Conservation (phyloP, 352 stramenopile genomes). For the Globisporangium polare region DNA sequence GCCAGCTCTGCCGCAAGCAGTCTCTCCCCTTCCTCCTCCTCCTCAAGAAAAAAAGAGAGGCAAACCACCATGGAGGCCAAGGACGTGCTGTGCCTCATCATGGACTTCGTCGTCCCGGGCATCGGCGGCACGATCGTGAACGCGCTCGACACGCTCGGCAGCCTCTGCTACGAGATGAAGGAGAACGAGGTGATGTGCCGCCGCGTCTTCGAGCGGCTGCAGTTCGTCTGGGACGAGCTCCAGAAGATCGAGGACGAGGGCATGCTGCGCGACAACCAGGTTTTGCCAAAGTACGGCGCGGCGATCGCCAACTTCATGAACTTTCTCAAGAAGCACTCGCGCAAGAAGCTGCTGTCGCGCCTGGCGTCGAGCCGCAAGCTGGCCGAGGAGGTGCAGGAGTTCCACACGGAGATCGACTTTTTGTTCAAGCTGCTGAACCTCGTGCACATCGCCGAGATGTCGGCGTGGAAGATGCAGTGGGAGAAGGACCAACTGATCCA, state of each 20-base stretch:
- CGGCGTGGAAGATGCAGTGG: conserved; percentile 12
- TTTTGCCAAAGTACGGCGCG: conserved; percentile 31
- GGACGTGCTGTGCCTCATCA: conserved; percentile 13
- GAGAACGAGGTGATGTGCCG: conserved; percentile 21
- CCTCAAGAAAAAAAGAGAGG: too few species aligned
- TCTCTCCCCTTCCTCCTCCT: neutral
- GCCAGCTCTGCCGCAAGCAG: neutral
- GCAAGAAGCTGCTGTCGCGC: conserved; percentile 17
- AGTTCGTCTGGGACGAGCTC: conserved; percentile 32
- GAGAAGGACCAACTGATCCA: conserved; percentile 16
- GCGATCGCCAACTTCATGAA: conserved; percentile 30
- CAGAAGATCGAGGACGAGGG: conserved; percentile 32
- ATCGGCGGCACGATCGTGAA: conserved; percentile 27
- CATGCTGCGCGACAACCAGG: conserved; percentile 27
- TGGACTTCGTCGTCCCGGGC: conserved; percentile 31
- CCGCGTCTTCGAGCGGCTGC: conserved; percentile 18
- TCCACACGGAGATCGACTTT: conserved; percentile 22
- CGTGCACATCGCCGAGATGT: conserved; percentile 22
- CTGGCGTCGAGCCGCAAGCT: conserved; percentile 16
- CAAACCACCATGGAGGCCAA: conserved; percentile 7
- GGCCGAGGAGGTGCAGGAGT: conserved; percentile 9
- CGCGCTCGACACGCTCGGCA: conserved; percentile 23
- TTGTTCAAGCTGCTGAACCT: conserved; percentile 21
- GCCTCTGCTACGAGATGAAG: conserved; percentile 25
- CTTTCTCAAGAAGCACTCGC: conserved; percentile 20